Base-by-base conservation (phyloP, 768 basidiomycete genomes). In the Suillus clintonianus region DNA sequence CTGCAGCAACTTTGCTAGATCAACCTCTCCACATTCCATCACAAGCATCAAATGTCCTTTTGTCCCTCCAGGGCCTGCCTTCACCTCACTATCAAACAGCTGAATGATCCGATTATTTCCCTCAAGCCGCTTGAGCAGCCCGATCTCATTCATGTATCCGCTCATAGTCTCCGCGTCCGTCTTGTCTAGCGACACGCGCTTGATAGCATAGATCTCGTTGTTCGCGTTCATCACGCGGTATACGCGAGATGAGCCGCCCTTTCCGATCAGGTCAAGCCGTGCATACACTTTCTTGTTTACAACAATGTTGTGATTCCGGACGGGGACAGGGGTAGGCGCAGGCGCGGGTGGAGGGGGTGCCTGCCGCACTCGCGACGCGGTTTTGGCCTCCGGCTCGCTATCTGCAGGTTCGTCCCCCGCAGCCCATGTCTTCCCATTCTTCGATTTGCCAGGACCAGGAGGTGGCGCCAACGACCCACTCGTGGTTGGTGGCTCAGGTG, bases 1-100 rank as follows among this genome's bases (percentile, higher is more conserved):
- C 65, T 86, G 86, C 64, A 99, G 75, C 62, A 99, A 76, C 67
- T 85, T 85, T 45, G 95, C 90, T 60, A 99, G 81, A 76, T 99
- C 97, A 36, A 94, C 87, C 79, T 99, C 97, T 9, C 97, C 97
- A 65, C 91, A 95, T 73, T 99, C 97, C 95, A 99, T 95, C 5
- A 98, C 90, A 72, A 99, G 82, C 77, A 94, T 80, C 61, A 98
- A 73, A 65, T 87, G 82, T 0, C 89, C 90, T 71, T 89, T 93
- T 67, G 83, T 86, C 19, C 90, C 89, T 27, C 85, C 86, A 34
- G 87, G 85, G 39, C 76, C 74, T 10, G 62, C 76, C 70, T 89
- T 92, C 42, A 96, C 86, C 77, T 98, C 96, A 62, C 91, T 92
- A 71, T 98, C 97, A 67, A 95, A 85, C 57, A 99, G 77, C 61